Evolutionary conservation across 2,329 filamentous ascomycete genomes (phyloP), one percentile per base, ranked within the genome.

Genomic region (Pyrenochaeta sp.): DNA sequence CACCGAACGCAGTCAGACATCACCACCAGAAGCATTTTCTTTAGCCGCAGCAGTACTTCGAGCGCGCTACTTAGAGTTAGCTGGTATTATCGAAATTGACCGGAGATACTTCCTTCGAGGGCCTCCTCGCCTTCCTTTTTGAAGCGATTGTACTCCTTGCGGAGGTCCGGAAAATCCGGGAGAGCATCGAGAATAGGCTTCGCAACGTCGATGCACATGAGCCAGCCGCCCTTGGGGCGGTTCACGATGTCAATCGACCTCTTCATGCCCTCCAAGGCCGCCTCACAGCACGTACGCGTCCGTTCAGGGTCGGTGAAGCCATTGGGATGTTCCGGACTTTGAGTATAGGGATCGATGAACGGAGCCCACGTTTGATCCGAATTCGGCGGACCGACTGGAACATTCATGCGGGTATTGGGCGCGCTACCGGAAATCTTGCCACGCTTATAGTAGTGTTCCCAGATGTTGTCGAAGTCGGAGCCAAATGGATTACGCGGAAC

Each of bases 301-400:
- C 51, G 63, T 2, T 34, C 39, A 4, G 37, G 26, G 28, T 65
- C 60, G 10, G 56, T 15, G n/a, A 43, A 36, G 27, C 61, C 61
- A 9, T 55, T 53, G 5, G 59, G 60, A 17, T 55, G 51, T 44
- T 56, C 51, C 2, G 57, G 42, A 8, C 53, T 50, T 40, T 65
- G 61, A 1, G 61, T 62, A 43, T 58, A 55, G 1, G 57, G 51
- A 39, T 65, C 63, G 49, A 65, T 58, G 3, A 65, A 47, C 3
- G 57, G 36, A 4, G 60, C 31, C 61, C 61, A 65, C 4, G 44
- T 30, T 36, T 51, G 61, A 35, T 61, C 60, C 11, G 44, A 35
- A 20, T 41, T 34, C 1, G 49, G 46, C 3, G 41, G 42, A 9
- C 48, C 41, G 6, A 30, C 20, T 5, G 35, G 18, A 30, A 29